phyloP scores from a whole-genome alignment of 805 yeast species.

The Nakazawaea wyomingensis region DNA sequence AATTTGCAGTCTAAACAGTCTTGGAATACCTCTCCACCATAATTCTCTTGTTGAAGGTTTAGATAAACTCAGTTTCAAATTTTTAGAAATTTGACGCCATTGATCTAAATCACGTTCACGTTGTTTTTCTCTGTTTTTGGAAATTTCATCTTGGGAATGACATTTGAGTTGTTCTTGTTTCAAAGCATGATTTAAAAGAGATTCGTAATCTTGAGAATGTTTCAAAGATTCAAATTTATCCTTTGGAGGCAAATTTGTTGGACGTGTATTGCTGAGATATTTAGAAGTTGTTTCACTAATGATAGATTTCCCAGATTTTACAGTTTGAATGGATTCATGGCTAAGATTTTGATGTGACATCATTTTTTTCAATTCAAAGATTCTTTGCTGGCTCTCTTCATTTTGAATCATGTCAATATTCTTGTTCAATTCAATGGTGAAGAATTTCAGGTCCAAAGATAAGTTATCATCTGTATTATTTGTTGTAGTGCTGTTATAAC shows the following conservation, averaged over 20 bases:
- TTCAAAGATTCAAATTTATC: conserved; percentile 42
- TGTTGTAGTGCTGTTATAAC: conserved; percentile 22
- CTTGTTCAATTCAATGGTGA: conserved; percentile 26
- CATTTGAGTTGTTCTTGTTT: conserved; percentile 31
- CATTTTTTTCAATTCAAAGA: conserved; percentile 16
- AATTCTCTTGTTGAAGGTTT: conserved; percentile 42
- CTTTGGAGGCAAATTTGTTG: conserved; percentile 65
- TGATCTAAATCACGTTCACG: conserved; percentile 30
- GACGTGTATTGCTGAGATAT: conserved; percentile 48
- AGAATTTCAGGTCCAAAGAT: conserved; percentile 30
- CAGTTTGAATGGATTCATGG: conserved; percentile 10
- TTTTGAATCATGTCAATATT: conserved; percentile 26
- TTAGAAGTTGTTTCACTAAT: conserved; percentile 13
- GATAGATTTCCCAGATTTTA: conserved; percentile 5
- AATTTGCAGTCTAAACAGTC: conserved; percentile 35
- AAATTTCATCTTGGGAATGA: conserved; percentile 10
- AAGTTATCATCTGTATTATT: conserved; percentile 21
- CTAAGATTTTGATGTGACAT: conserved; percentile 14
- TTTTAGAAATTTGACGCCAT: conserved; percentile 38
- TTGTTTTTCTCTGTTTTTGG: conserved; percentile 29
- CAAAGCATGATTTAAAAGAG: conserved; percentile 36
- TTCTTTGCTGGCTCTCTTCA: conserved; percentile 33
- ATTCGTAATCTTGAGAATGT: conserved; percentile 50
- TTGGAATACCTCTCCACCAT: conserved; percentile 59
- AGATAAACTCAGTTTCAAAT: conserved; percentile 29